Evolutionary conservation across 2,329 filamentous ascomycete genomes (phyloP).

Genomic region (Calycina marina): DNA sequence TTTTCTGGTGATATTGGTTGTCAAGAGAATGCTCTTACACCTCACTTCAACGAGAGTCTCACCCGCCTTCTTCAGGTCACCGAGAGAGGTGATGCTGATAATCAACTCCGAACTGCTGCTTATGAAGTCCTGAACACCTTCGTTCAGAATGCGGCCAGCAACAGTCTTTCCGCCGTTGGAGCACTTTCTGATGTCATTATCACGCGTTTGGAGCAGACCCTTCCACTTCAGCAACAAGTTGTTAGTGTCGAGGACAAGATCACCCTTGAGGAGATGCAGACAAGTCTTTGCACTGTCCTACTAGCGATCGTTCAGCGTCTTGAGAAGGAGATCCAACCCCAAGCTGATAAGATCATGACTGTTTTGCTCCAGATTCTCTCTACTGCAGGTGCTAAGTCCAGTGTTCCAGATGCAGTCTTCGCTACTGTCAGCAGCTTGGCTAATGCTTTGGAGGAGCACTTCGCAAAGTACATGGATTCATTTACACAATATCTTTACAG

Average conservation of each 20-base stretch:
- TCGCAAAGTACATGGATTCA: slow-evolving; percentile 93
- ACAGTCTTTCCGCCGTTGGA: slow-evolving; percentile 69
- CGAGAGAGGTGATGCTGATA: slow-evolving; percentile 68
- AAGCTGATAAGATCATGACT: slow-evolving; percentile 90
- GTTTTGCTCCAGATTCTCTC: slow-evolving; percentile 67
- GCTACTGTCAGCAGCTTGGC: slow-evolving; percentile 84
- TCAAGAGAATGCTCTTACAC: slow-evolving; percentile 65
- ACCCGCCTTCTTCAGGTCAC: slow-evolving; percentile 75
- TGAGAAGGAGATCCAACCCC: slow-evolving; percentile 79
- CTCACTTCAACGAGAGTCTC: slow-evolving; percentile 87
- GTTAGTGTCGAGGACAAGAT: slow-evolving; percentile 95
- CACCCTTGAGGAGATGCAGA: slow-evolving; percentile 94
- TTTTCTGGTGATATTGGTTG: slow-evolving; percentile 79
- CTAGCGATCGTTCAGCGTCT: slow-evolving; percentile 84
- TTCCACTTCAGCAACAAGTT: slow-evolving; percentile 81
- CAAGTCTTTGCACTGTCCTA: slow-evolving; percentile 80
- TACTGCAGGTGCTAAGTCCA: slow-evolving; percentile 70
- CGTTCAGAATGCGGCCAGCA: slow-evolving; percentile 76
- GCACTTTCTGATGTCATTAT: slow-evolving; percentile 78
- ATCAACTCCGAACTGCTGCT: slow-evolving; percentile 80
- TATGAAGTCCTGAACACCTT: slow-evolving; percentile 97
- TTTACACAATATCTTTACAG: slow-evolving; percentile 90
- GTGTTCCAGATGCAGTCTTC: slow-evolving; percentile 87
- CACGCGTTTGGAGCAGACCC: slow-evolving; percentile 78
- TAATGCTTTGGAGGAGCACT: slow-evolving; percentile 81